Base-by-base conservation (phyloP, 1,284 basidiomycete species). In the Boletellus deceptivus region DNA sequence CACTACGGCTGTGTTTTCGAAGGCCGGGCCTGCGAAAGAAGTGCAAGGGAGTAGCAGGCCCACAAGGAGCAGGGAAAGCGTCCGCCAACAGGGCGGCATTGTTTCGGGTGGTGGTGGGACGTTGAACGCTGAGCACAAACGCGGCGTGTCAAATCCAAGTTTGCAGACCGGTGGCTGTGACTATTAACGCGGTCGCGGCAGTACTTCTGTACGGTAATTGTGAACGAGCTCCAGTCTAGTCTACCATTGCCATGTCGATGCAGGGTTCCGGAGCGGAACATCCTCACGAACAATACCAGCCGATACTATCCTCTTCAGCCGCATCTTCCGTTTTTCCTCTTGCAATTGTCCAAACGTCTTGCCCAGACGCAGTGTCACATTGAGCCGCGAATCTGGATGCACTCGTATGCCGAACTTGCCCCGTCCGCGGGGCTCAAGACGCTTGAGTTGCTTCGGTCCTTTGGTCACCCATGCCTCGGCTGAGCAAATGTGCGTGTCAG, bases 381-480 rank as follows among this genome's bases (percentile, higher is more conserved):
- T 81, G 68, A 98, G 67, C 48, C 86, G 81, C 2, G 94, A 85
- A 52, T 84, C 82, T 0, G 86, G 87, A 64, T 92, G 91, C 25
- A 83, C 77, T 53, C 88, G 86, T 55, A 91, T 78, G 54, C 96
- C 96, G 54, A 74, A 78, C 59, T 89, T 84, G 20, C 88, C 91
- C 52, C 96, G 83, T 48, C 93, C 96, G 70, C 89, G 88, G 55
- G 89, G 83, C 58, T 98, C 93, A n/a, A 93, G 59, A 43, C 86
- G 80, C 55, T 80, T 83, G 38, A 82, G 71, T 51, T 79, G 78
- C 38, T 76, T 78, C 1, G 76, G 73, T 1, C 93, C 94, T 70
- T 98, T 98, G 49, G 82, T 86, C 16, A 98, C 93, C 93, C 94
- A 98, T 13, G 94, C 83, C 72, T 98, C 86, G 52, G 87, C 92